Conservation (phyloP, 768 basidiomycete genomes). For the Paxillus ammoniavirescens region DNA sequence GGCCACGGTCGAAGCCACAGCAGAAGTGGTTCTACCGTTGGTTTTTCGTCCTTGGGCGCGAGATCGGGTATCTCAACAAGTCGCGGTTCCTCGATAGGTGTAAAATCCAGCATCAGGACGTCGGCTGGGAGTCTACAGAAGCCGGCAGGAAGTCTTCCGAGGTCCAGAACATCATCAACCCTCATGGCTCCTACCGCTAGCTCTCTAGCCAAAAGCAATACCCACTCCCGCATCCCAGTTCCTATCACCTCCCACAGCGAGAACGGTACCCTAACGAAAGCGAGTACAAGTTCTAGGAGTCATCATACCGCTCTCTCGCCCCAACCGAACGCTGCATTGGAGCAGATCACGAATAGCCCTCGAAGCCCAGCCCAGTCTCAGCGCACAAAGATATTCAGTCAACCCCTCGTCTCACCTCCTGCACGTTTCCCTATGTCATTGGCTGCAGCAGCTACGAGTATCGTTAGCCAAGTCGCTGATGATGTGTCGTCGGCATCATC, state of each 20-base stretch:
- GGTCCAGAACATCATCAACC: slow-evolving; percentile 41
- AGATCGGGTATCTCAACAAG: slow-evolving; percentile 27
- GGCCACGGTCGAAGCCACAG: slow-evolving; percentile 15
- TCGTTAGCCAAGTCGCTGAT: slow-evolving; percentile 12
- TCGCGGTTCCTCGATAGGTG: slow-evolving; percentile 28
- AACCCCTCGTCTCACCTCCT: slow-evolving; percentile 40
- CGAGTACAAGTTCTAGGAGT: slow-evolving; percentile 7
- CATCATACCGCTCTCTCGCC: slow-evolving; percentile 11
- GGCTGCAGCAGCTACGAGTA: slow-evolving; percentile 27
- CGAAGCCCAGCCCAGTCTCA: slow-evolving; percentile 10
- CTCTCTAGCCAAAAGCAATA: slow-evolving; percentile 60
- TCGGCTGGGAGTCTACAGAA: slow-evolving; percentile 9
- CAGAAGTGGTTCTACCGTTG: slow-evolving; percentile 15
- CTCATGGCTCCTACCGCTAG: slow-evolving; percentile 76
- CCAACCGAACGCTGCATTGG: slow-evolving; percentile 22
- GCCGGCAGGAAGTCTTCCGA: slow-evolving; percentile 8
- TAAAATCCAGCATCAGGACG: slow-evolving; percentile 18
- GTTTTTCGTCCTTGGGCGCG: slow-evolving; percentile 41
- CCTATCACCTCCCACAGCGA: slow-evolving; percentile 13
- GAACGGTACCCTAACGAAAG: slow-evolving; percentile 12
- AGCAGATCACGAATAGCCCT: slow-evolving; percentile 35
- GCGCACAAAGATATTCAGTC: slow-evolving; percentile 48
- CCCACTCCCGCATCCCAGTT: slow-evolving; percentile 24
- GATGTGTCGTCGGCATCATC: neutral
- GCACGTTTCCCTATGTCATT: slow-evolving; percentile 28